These are phyloP conservation scores for Vickermania ingenoplastis DNA, from an alignment of 208 protist species.

Conservation along the genomic window DNA sequence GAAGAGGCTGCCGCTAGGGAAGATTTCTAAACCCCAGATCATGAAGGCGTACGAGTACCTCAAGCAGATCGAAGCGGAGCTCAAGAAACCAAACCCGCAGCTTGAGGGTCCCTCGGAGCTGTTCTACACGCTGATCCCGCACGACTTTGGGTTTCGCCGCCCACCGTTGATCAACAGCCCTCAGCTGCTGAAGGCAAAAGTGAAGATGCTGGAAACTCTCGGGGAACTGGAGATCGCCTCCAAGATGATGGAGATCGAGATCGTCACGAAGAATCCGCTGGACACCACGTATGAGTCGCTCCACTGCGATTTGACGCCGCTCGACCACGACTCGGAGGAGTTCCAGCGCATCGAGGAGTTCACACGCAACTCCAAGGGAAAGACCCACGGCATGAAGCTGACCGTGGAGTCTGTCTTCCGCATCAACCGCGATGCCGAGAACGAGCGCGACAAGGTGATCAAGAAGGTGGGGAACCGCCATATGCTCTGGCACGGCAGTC, in stretches of 20 bases:
- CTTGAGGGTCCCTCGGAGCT: slow-evolving; percentile 29
- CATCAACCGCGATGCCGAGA: slow-evolving; percentile 55
- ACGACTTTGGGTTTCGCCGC: slow-evolving; percentile 53
- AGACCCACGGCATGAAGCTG: slow-evolving; percentile 51
- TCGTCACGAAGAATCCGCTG: slow-evolving; percentile 26
- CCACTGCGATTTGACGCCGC: slow-evolving; percentile 28
- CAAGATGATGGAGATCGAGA: slow-evolving; percentile 23
- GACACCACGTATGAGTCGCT: slow-evolving; percentile 48
- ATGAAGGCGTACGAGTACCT: slow-evolving; percentile 37
- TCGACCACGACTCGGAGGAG: slow-evolving; percentile 13
- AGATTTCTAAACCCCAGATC: slow-evolving; percentile 72
- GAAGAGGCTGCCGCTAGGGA: slow-evolving; percentile 71
- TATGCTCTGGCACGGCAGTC: slow-evolving; percentile 89
- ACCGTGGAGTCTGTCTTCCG: slow-evolving; percentile 57
- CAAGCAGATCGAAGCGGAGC: slow-evolving; percentile 41
- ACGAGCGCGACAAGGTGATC: slow-evolving; percentile 21
- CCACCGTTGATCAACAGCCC: slow-evolving; percentile 48
- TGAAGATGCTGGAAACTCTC: slow-evolving; percentile 72
- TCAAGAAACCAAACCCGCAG: slow-evolving; percentile 34
- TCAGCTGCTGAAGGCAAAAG: slow-evolving; percentile 53
- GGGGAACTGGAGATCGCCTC: slow-evolving; percentile 71
- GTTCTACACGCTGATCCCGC: slow-evolving; percentile 82
- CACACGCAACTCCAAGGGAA: slow-evolving; percentile 58
- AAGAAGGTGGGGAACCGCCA: slow-evolving; percentile 32
- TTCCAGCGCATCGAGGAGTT: slow-evolving; percentile 59